Percentiles rank a stretch among this genome's conserved stretches.
These are phyloP conservation scores for Geranium brycei DNA, from an alignment of 345 rosid species.

Conservation along the genomic window DNA sequence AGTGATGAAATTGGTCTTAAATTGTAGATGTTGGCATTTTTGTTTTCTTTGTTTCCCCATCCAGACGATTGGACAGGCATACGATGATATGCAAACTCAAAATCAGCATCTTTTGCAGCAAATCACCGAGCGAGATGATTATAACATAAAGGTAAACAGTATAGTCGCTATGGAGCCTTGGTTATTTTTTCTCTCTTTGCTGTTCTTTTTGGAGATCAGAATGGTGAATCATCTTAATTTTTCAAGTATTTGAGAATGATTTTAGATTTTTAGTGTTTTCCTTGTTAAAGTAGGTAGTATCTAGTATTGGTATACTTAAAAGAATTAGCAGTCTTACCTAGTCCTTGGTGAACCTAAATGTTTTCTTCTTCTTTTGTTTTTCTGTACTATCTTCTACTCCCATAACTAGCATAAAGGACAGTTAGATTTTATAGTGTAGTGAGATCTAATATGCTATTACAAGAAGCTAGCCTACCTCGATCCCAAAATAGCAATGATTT, in stretches of 20 bases:
- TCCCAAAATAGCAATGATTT: no score
- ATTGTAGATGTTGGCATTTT: conserved; percentile 16
- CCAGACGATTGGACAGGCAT: conserved; percentile 87
- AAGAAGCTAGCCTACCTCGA: no score
- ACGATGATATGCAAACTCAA: conserved; percentile 90
- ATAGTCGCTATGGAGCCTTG: background rate
- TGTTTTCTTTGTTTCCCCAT: background rate
- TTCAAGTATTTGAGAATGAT: background rate
- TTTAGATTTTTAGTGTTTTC: background rate
- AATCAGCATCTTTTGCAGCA: conserved; percentile 92
- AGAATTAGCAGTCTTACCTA: no score
- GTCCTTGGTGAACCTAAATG: no score
- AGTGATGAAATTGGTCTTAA: conserved; percentile 7
- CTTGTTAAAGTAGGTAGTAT: background rate
- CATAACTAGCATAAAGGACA: no score
- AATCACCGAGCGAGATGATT: conserved; percentile 92
- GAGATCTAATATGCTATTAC: no score
- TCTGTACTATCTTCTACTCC: no score
- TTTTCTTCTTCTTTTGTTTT: no score
- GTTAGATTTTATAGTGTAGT: no score
- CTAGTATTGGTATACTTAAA: no score
- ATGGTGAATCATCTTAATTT: background rate
- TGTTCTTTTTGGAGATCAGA: background rate
- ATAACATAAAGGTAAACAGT: conserved; percentile 74
- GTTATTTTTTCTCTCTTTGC: background rate